Base-by-base conservation (phyloP, 257 asterid genomes). In the Paraleonurus japonicus region DNA sequence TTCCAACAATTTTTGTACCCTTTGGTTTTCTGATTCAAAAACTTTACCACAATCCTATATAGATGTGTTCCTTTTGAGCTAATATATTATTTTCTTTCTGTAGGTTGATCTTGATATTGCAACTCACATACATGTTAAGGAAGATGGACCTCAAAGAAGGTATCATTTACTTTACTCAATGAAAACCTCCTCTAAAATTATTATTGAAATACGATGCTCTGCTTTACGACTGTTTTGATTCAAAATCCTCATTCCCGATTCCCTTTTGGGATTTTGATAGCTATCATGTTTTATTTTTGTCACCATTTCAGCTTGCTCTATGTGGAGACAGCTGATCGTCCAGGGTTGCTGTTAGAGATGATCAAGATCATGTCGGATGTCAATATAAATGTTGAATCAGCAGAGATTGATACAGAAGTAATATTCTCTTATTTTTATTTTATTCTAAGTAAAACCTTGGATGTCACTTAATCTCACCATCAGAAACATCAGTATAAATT, bases 341-440 rank as follows among this genome's bases (percentile, higher is more conserved):
- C 98, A 2, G 99, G 99, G 65, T 74, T 95, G 81, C 81, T 95
- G 73, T 55, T 92, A 73, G 98, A 95, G 84, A 75, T 95, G 69
- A 76, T 95, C 86, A 89, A 89, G 87, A 89, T 92, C 74, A 82
- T 91, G 80, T 76, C 85, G 0, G 96, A 95, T 67, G 70, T 88
- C 75, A 95, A 88, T 76, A 24, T 95, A 45, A 81, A 71, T 39
- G 99, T 95, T 45, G 98, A 95, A 81, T 95, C 98, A 39, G 99
- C 98, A 0, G 99, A 95, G 84, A 95, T 95, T 39, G 98, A 92
- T 37, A 95, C 99, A 41, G 99, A 91, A 68, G 99, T 92, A 84
- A 70, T 54, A 64, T 23, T 80, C 71, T 59, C 30, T 24, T 15
- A 27, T 26, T 33, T 30, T 57, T n/a, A n/a, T 62, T 41, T 32